A percentile compares a stretch with the other conserved stretches of the same genome.
These are phyloP conservation scores for Echites panduratus DNA, from an alignment of 257 asterid species.

Conservation along the genomic window DNA sequence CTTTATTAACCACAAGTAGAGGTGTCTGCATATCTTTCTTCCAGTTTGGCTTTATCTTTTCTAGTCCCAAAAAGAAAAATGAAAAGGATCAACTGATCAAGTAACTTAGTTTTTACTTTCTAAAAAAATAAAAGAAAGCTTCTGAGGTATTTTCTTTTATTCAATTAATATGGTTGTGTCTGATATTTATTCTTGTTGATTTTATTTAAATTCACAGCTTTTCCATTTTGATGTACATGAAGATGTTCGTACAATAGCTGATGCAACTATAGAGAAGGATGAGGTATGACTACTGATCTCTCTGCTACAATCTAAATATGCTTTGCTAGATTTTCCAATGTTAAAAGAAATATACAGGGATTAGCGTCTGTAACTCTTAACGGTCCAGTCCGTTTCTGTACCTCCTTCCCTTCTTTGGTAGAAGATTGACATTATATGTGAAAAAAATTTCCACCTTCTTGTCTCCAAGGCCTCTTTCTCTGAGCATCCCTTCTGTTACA, in stretches of 20 bases:
- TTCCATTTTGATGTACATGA: conserved; percentile 99
- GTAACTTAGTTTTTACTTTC: no score
- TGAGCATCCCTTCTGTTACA: no score
- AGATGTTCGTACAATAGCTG: conserved; percentile 95
- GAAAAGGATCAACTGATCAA: no score
- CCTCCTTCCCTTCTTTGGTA: no score
- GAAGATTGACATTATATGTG: not conserved
- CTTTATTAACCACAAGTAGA: not conserved
- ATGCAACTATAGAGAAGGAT: conserved; percentile 94
- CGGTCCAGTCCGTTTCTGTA: no score
- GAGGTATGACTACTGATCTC: conserved; percentile 45
- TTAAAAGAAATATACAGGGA: not conserved
- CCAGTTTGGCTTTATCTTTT: not conserved
- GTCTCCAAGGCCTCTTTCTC: no score
- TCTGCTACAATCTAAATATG: not conserved
- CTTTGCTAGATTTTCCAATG: not conserved
- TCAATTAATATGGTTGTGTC: not conserved
- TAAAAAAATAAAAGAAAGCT: not conserved
- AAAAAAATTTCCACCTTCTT: not conserved
- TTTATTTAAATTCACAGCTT: conserved; percentile 42
- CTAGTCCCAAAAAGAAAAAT: not conserved
- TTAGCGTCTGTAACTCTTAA: not conserved
- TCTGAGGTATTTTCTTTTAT: not conserved
- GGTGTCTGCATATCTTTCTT: not conserved
- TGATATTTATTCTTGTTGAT: not conserved